Conservation (phyloP, 371 early-diverging fungal genomes). For the Blakeslea trispora region DNA sequence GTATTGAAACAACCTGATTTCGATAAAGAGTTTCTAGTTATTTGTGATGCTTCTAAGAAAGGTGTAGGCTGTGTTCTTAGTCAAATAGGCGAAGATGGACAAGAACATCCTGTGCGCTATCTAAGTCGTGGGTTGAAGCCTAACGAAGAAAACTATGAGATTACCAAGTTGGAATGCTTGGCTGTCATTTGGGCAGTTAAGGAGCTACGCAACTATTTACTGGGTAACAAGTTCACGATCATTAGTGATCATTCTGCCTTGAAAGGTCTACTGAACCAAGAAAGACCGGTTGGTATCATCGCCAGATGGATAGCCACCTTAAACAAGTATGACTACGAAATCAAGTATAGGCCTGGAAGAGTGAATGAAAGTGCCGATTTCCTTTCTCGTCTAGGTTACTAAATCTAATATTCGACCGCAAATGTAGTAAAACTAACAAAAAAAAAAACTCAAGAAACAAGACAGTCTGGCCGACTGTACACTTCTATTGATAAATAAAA, state of each 20-base stretch:
- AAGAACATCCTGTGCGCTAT: constrained; percentile 11
- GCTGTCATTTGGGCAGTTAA: constrained; percentile 4
- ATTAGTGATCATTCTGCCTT: constrained; percentile 2
- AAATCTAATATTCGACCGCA: no score
- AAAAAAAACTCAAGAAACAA: no score
- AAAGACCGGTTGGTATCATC: background rate
- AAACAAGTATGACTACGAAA: background rate
- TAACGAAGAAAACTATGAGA: constrained; percentile 6
- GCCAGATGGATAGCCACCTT: constrained; percentile 1
- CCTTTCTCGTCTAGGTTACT: constrained; percentile 3
- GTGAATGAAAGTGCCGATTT: constrained; percentile 6
- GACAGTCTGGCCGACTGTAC: no score
- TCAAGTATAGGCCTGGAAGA: constrained; percentile 8
- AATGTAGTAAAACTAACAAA: no score
- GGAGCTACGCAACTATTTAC: background rate
- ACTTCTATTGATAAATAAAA: no score
- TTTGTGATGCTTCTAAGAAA: constrained; percentile 8
- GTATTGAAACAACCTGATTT: no score
- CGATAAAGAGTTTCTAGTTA: constrained; percentile 1
- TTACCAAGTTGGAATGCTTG: constrained; percentile 2
- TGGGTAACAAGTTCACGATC: background rate
- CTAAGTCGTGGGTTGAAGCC: constrained; percentile 2
- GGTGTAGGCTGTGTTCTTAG: constrained; percentile 2
- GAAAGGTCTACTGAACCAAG: background rate
- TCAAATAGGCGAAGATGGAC: background rate